Evolutionary conservation across 202 grass and related monocot genomes (phyloP), one percentile per base, ranked within the genome.

Genomic region (Setaria italica): DNA sequence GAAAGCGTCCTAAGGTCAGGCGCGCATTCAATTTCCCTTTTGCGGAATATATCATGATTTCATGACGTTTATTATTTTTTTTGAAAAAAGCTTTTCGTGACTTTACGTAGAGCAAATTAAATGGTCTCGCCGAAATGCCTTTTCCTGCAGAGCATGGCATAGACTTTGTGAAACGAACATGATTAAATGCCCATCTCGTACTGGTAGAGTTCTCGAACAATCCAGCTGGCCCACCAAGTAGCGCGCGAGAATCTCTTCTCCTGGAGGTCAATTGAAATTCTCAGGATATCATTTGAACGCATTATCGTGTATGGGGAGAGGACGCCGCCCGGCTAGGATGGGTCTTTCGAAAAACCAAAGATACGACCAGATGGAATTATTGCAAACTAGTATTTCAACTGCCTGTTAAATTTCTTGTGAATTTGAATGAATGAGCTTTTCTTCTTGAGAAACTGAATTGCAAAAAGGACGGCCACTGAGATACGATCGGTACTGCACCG

Each of bases 81-180:
- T 25, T 25, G 25, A 25, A 25, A 25, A 25, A 25, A 25, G 25
- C 25, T 25, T 25, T 25, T 25, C 25, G 25, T 25, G 25, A 25
- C 25, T 25, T 25, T 25, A 11, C 2, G 73, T 32, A 41, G 30
- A 15, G 1, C 35, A 45, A 16, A 17, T 57, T 19, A 21, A 70
- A 17, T 34, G 16, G 19, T 16, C 15, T 68, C 30, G 47, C 43
- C 0, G 4, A 12, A 48, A 77, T 65, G 54, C 54, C 78, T n/a
- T 85, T 45, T 50, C 78, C 17, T 81, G 14, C 77, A 1, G 57
- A 80, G 33, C 41, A 76, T 16, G 82, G 33, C 73, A 89, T 50
- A 46, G 59, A 81, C 70, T 68, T 76, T 47, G 14, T 0, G 11
- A 53, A n/a, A 56, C 11, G 9, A n/a, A 5, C 12, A 41, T 42